A percentile compares a stretch with the other conserved stretches of the same genome.
Conservation (phyloP, 805 yeast species). For the Nematodospora valgi region DNA sequence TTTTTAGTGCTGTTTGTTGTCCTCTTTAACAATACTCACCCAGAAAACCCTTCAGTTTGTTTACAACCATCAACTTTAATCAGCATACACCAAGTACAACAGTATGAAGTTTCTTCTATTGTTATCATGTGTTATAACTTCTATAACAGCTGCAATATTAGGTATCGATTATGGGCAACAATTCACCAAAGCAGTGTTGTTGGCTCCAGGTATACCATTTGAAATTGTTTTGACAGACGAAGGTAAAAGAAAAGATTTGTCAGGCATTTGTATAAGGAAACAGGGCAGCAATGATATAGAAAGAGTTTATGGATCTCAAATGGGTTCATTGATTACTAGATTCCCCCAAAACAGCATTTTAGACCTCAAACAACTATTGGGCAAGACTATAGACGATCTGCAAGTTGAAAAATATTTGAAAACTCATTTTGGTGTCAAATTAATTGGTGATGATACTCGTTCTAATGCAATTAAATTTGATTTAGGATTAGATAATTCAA, state of each 20-base stretch:
- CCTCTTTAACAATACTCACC: no score
- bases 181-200: slow-evolving; percentile 78
- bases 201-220: slow-evolving; percentile 87
- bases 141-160: slow-evolving; percentile 57
- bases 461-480: slow-evolving; percentile 59
- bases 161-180: slow-evolving; percentile 92
- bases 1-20: no score
- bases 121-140: slow-evolving; percentile 5
- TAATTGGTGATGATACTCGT: slow-evolving; percentile 37
- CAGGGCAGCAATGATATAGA: slow-evolving; percentile 42
- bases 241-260: slow-evolving; percentile 83
- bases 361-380: slow-evolving; percentile 69
- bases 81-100: no score
- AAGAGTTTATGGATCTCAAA: slow-evolving; percentile 76
- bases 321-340: slow-evolving; percentile 64
- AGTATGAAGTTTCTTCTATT: no score
- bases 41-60: no score
- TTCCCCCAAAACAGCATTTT: slow-evolving; percentile 69
- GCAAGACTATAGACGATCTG: slow-evolving; percentile 50
- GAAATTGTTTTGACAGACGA: slow-evolving; percentile 88
- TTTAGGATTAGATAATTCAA: slow-evolving; percentile 31
- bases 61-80: no score
- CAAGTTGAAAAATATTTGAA: slow-evolving; percentile 45
- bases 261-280: slow-evolving; percentile 67
- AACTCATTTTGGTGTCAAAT: slow-evolving; percentile 52